Base-by-base conservation (phyloP, 768 basidiomycete species). In the Suillus occidentalis region DNA sequence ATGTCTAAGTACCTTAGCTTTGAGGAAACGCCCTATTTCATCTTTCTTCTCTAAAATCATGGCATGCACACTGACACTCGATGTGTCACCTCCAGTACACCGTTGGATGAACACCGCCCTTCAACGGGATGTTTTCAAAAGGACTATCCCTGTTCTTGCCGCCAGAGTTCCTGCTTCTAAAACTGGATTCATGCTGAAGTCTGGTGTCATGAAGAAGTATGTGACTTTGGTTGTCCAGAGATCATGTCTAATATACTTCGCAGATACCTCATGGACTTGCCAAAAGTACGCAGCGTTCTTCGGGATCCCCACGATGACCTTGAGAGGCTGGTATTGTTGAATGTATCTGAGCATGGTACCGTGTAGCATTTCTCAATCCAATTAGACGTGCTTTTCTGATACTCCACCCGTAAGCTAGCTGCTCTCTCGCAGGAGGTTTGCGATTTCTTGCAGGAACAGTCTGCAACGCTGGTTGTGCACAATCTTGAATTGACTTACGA, bases 401-500 rank as follows among this genome's bases (percentile, higher is more conserved):
- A 63, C 58, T 67, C 66, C 71, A 64, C 74, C 67, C 67, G 78
- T 75, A 87, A 86, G 84, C 79, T 78, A 94, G 94, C 84, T 76
- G 85, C 90, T 62, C 81, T 96, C 72, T 78, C 88, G 31, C 73
- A 76, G 10, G 84, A 87, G 39, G 82, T 86, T 49, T 76, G 77
- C 57, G 77, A 83, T 6, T 87, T 88, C 68, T 74, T 97, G 63
- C 75, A 82, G 34, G 75, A 77, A n/a, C 83, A 89, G 68, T 75
- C 83, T 4, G 82, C 80, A 43, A 85, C 84, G 7, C 72, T 94
- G n/a, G 80, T 85, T 9, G 76, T 79, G 18, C 85, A 93, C 71
- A 78, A 77, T 0, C 66, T 99, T 49, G 77, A 88, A 28, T 78
- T 99, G 50, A 84, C 85, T 63, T 99, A 98, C 73, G 83, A 91